Base-by-base conservation (phyloP, 2,329 filamentous ascomycete species). In the Aureobasidium sp. region DNA sequence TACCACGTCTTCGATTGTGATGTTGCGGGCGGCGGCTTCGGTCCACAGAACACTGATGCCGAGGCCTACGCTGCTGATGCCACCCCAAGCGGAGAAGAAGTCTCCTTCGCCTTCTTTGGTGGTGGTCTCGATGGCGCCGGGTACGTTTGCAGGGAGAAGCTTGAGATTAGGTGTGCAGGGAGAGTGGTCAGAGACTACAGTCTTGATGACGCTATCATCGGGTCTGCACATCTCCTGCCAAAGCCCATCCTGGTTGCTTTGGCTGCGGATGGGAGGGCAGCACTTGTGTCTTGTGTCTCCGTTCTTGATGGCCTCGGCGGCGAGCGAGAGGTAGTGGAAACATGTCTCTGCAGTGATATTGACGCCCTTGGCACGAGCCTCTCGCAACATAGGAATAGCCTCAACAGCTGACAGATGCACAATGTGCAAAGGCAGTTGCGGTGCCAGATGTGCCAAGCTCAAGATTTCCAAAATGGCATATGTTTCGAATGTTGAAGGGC, bases 41-140 rank as follows among this genome's bases (percentile, higher is more conserved):
- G 90, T 92, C 85, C 92, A 88, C 6, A 99, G 82, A 66, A 99
- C 96, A 5, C 91, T 90, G 4, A 99, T 82, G 0, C 94, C 94
- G 1, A 99, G 84, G 0, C 94, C 94, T 20, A 99, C 93, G 5
- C 89, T 94, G 4, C 90, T 93, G 70, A 99, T 96, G 15, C 94
- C 94, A 60, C 94, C 94, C 94, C 94, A 99, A 0, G 92, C 92
- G 4, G 88, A 86, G 77, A 97, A 94, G 81, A 99, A 97, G 77
- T 97, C 90, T 41, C 94, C 94, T 26, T 78, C 75, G 41, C 75
- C 72, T 1, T 75, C 70, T 10, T 77, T 73, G 24, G 67, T 68
- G 61, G 69, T 72, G 64, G 66, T 69, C 59, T 34, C 13, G 13
- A 66, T 50, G 6, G 66, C 62, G 41, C 81, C 79, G 17, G 81